Evolutionary conservation across 768 basidiomycete species (phyloP).

Genomic region (Podaxis sp.): DNA sequence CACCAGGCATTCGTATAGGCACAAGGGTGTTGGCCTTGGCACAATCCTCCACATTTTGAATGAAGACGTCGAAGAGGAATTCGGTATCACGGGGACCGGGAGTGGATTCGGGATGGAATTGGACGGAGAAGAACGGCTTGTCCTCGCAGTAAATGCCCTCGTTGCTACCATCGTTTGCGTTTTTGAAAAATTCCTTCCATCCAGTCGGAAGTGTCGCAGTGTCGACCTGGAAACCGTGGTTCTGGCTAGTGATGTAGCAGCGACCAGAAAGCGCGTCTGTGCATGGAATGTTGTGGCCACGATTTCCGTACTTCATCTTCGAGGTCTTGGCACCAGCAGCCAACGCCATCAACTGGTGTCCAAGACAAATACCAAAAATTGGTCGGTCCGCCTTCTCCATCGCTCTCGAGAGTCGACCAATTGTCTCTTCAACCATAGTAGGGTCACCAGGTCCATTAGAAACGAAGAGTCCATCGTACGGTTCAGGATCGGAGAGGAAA

Average conservation of each 20-base stretch:
- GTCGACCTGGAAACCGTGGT: constrained; percentile 97
- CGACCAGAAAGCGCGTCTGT: constrained; percentile 90
- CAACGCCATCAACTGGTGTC: constrained; percentile 94
- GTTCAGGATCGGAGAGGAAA: constrained; percentile 73
- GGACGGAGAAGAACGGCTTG: constrained; percentile 97
- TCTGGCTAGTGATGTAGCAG: constrained; percentile 99
- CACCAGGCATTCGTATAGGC: constrained; percentile 72
- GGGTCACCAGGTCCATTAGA: constrained; percentile 99
- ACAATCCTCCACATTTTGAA: constrained; percentile 81
- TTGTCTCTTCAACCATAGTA: constrained; percentile 73
- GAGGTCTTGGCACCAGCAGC: constrained; percentile 93
- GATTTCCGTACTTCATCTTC: constrained; percentile 99
- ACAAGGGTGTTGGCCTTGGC: constrained; percentile 50
- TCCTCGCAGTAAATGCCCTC: constrained; percentile 94
- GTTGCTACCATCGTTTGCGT: constrained; percentile 97
- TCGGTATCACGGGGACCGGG: constrained; percentile 98
- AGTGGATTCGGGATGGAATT: constrained; percentile 98
- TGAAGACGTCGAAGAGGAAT: constrained; percentile 97
- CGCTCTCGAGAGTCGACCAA: constrained; percentile 60
- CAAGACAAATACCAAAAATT: constrained; percentile 98
- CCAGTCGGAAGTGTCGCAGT: constrained; percentile 69
- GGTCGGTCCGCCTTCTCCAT: constrained; percentile 77
- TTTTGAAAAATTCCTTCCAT: constrained; percentile 94
- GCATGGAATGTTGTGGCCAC: constrained; percentile 98
- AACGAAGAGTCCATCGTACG: constrained; percentile 92